A percentile compares a stretch with the other conserved stretches of the same genome.
These are phyloP conservation scores for Amanita jacksonii DNA, from an alignment of 768 basidiomycete species.

Conservation along the genomic window DNA sequence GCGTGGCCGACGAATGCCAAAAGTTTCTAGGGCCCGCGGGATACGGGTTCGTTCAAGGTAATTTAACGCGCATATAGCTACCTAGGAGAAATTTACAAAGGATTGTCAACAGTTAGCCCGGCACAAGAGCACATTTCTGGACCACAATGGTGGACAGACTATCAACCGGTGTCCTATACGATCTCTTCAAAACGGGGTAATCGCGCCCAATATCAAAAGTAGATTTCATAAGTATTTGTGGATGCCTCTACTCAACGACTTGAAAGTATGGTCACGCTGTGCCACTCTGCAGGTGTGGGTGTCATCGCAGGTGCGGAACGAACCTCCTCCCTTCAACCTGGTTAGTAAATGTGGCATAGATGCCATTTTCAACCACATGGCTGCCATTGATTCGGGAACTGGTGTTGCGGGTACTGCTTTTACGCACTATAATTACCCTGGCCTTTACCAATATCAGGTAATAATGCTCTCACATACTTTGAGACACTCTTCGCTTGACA, in stretches of 20 bases:
- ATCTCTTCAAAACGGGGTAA: constrained; percentile 59
- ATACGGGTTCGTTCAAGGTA: constrained; percentile 64
- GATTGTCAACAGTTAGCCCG: constrained; percentile 29
- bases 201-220: constrained; percentile 38
- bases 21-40: constrained; percentile 61
- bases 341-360: constrained; percentile 20
- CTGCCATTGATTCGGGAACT: constrained; percentile 33
- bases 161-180: constrained; percentile 59
- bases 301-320: constrained; percentile 37
- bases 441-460: constrained; percentile 37
- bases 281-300: constrained; percentile 46
- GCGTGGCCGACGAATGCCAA: constrained; percentile 54
- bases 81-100: background rate
- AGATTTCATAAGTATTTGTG: constrained; percentile 3
- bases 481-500: no score
- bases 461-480: no score
- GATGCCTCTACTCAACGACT: background rate
- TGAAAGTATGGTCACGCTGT: constrained; percentile 36
- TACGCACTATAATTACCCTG: constrained; percentile 44
- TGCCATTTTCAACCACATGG: constrained; percentile 63
- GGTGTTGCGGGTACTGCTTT: constrained; percentile 42
- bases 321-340: background rate
- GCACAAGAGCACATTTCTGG: constrained; percentile 51
- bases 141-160: constrained; percentile 67
- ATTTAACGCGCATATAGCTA: background rate